Evolutionary conservation across 2,329 filamentous ascomycete genomes (phyloP), one percentile per base, ranked within the genome.

Genomic region (Trematosphaeria pertusa): DNA sequence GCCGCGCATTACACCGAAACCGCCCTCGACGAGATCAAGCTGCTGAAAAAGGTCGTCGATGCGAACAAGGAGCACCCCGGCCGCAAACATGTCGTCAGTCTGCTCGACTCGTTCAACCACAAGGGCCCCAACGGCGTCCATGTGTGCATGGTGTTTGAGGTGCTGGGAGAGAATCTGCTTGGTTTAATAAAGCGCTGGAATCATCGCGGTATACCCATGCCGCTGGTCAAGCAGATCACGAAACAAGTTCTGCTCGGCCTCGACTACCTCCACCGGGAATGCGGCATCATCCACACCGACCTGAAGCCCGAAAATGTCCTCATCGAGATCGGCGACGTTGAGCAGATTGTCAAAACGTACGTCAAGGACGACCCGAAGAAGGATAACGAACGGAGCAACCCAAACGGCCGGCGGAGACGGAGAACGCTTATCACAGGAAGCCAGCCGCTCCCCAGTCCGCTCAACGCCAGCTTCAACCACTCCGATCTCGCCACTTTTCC

Each of bases 101-200:
- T 99, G 30, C 83, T 97, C 61, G 93, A 97, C 74, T 96, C 91
- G 0, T 99, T 99, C 72, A 93, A 97, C 71, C 94, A 97, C 77
- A 95, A 95, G 73, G 94, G 94, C 8, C 93, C 93, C 33, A 95
- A 99, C 67, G 94, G 94, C 37, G 88, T 91, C 40, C 94, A 99
- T 69, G 91, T 97, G 48, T 99, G 94, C 78, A 97, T 99, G 93
- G 94, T 99, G 6, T 99, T 99, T 64, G 94, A 99, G 73, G 94
- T 99, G 3, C 76, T 99, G 46, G 94, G 94, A 43, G 92, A 97
- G 81, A 97, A 97, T 69, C 75, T 97, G 55, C 78, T 97, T 42
- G 93, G 94, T 19, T 76, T 99, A 69, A 97, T 99, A 80, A 97
- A 97, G 83, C 87, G 90, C 64, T 97, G 93, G 92, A 97, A 97